These are phyloP conservation scores for Penicillium nordicum DNA, from an alignment of 2,329 filamentous ascomycete species.

Conservation along the genomic window DNA sequence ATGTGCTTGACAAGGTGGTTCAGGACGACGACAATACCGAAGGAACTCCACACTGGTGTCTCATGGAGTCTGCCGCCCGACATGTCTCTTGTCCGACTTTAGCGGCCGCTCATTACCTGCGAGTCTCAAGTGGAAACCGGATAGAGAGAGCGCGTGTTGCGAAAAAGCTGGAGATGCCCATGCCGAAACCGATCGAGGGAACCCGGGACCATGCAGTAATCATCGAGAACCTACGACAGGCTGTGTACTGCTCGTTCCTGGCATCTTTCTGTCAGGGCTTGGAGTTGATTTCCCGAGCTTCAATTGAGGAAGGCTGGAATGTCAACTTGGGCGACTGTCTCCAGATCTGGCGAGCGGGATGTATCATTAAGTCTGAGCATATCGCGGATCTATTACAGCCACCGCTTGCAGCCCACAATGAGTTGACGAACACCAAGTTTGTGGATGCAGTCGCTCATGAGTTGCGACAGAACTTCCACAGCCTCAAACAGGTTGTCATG, in stretches of 20 bases:
- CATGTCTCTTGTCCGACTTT: constrained; percentile 65
- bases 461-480: constrained; percentile 49
- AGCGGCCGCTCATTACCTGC: constrained; percentile 60
- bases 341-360: constrained; percentile 65
- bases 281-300: constrained; percentile 59
- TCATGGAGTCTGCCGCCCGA: constrained; percentile 58
- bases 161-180: constrained; percentile 46
- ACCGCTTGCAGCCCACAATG: constrained; percentile 23
- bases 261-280: constrained; percentile 64
- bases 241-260: constrained; percentile 61
- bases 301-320: constrained; percentile 58
- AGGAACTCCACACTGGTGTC: constrained; percentile 65
- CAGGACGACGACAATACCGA: constrained; percentile 66
- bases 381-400: constrained; percentile 58
- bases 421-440: constrained; percentile 37
- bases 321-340: constrained; percentile 42
- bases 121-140: constrained; percentile 61
- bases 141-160: constrained; percentile 53
- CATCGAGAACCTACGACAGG: constrained; percentile 57
- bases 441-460: constrained; percentile 52
- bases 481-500: constrained; percentile 56
- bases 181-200: constrained; percentile 33
- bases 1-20: constrained; percentile 67
- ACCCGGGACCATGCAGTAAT: constrained; percentile 44
- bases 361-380: constrained; percentile 66